A percentile compares a stretch with the other conserved stretches of the same genome.
phyloP scores from a whole-genome alignment of 495 filamentous ascomycete species.

The Xylaria longipes region DNA sequence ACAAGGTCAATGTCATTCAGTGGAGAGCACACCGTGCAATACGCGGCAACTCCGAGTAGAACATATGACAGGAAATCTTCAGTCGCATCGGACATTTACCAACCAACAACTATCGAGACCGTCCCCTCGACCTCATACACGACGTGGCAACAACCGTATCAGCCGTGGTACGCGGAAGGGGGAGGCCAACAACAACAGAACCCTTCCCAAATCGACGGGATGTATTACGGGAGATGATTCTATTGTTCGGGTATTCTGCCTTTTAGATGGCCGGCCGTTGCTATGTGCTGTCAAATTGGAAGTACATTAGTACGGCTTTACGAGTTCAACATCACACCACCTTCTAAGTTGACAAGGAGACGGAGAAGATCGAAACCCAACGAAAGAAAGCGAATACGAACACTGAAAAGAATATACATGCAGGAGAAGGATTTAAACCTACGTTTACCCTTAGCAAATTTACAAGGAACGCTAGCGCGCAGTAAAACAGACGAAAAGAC shows the following conservation, averaged over 20 bases:
- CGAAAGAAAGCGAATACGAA: background rate
- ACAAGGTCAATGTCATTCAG: constrained; percentile 54
- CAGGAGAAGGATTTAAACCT: background rate
- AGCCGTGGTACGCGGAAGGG: constrained; percentile 51
- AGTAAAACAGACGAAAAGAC: background rate
- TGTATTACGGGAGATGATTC: constrained; percentile 43
- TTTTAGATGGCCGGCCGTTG: background rate
- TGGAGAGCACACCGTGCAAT: constrained; percentile 39
- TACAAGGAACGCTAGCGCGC: too few species aligned
- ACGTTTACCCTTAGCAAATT: background rate
- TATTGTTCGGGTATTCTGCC: background rate
- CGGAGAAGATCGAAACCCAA: background rate
- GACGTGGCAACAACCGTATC: constrained; percentile 53
- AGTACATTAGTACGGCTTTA: background rate
- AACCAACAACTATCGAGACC: constrained; percentile 48
- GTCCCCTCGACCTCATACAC: constrained; percentile 48
- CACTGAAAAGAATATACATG: background rate
- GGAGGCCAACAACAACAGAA: constrained; percentile 39
- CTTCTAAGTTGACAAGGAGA: background rate
- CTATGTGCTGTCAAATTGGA: background rate
- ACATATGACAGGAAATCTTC: constrained; percentile 46
- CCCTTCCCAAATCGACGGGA: constrained; percentile 34
- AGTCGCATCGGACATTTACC: constrained; percentile 43
- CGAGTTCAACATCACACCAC: background rate
- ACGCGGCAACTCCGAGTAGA: constrained; percentile 28